phyloP scores from a whole-genome alignment of 768 basidiomycete genomes.

The Pisolithus marmoratus region DNA sequence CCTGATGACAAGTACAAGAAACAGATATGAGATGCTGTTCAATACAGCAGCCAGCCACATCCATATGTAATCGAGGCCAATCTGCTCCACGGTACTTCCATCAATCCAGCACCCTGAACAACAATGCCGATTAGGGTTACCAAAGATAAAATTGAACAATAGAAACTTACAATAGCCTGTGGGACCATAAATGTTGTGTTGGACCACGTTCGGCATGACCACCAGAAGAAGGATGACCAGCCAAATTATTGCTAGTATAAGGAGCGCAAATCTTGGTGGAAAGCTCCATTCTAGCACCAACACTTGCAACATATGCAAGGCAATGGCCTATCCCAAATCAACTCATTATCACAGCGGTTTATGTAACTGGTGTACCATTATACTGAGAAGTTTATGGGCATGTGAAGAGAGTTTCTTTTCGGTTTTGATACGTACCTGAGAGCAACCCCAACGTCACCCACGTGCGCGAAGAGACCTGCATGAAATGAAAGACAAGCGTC shows the following conservation, averaged over 20 bases:
- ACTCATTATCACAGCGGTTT: background rate
- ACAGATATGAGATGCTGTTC: slow-evolving; percentile 39
- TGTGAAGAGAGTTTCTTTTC: background rate
- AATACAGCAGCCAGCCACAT: slow-evolving; percentile 41
- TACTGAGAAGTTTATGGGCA: slow-evolving; percentile 10
- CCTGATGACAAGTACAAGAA: slow-evolving; percentile 39
- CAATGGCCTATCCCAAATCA: slow-evolving; percentile 24
- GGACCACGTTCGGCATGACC: slow-evolving; percentile 31
- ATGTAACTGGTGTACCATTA: slow-evolving; percentile 10
- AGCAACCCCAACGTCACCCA: slow-evolving; percentile 38
- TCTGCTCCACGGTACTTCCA: slow-evolving; percentile 30
- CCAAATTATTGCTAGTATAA: slow-evolving; percentile 35
- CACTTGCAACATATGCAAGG: slow-evolving; percentile 35
- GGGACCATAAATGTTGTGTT: slow-evolving; percentile 35
- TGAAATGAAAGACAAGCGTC: background rate
- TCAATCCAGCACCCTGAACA: slow-evolving; percentile 49
- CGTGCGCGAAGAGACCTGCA: slow-evolving; percentile 31
- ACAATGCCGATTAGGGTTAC: background rate
- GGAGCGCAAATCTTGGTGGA: slow-evolving; percentile 25
- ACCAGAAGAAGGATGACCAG: no score
- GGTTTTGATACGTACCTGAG: slow-evolving; percentile 30
- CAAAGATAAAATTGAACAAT: background rate
- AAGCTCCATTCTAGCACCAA: slow-evolving; percentile 30
- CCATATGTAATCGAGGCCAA: no score
- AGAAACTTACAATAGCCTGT: slow-evolving; percentile 34